Percentiles rank a stretch among this genome's conserved stretches.
Conservation (phyloP, 140 eudicot species). For the Ambrosia hybrid region DNA sequence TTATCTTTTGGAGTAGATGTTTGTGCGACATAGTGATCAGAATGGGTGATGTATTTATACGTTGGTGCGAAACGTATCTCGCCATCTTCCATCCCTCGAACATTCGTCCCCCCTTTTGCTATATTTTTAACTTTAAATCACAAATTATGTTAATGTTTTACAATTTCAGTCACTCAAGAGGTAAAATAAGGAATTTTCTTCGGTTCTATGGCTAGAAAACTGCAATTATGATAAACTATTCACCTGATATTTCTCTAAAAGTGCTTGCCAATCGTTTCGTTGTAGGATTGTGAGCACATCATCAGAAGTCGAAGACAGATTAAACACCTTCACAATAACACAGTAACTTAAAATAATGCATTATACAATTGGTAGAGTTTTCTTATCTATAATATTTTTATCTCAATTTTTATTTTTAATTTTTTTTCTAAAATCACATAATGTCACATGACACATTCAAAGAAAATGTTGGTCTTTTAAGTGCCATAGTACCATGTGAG, state of each 20-base stretch:
- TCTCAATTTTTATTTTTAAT: too few relatives aligned
- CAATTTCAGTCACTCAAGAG: too few relatives aligned
- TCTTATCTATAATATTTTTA: too few relatives aligned
- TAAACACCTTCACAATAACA: too few relatives aligned
- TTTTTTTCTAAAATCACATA: too few relatives aligned
- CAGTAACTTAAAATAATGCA: too few relatives aligned
- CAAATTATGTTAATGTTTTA: neutral
- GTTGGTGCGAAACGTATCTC: constrained; percentile 79
- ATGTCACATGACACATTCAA: too few relatives aligned
- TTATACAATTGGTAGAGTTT: too few relatives aligned
- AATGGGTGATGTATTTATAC: constrained; percentile 61
- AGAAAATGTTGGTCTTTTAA: too few relatives aligned
- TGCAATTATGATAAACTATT: neutral
- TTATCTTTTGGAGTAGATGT: constrained; percentile 59
- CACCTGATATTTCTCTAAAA: constrained; percentile 83
- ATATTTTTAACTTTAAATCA: constrained; percentile 60
- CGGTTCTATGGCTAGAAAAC: neutral
- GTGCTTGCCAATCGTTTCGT: constrained; percentile 70
- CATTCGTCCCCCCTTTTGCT: constrained; percentile 71
- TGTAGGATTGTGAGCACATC: constrained; percentile 48
- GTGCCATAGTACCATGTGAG: too few relatives aligned
- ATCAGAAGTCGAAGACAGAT: constrained; percentile 44
- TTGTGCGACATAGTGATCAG: constrained; percentile 61
- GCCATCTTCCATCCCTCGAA: constrained; percentile 91
- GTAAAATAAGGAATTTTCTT: too few relatives aligned